phyloP scores from a whole-genome alignment of 176 grass and related monocot species.

The Aegilops sharonensis region DNA sequence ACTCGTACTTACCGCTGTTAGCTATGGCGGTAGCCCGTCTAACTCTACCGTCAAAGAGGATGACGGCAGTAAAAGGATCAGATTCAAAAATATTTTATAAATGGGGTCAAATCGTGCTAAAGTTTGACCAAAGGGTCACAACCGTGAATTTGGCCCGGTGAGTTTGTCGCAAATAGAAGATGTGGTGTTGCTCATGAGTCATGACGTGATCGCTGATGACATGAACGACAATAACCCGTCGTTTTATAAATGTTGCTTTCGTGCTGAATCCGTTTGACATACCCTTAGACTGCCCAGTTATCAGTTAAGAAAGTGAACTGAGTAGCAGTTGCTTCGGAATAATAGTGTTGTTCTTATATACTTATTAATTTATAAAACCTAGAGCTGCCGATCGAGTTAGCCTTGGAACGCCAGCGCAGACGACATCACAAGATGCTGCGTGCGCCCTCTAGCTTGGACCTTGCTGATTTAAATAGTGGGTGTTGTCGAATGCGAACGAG shows the following conservation, averaged over 20 bases:
- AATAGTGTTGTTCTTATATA: not conserved
- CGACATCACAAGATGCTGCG: not conserved
- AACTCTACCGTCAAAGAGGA: too few species aligned
- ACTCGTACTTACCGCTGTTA: too few species aligned
- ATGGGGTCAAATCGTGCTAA: too few species aligned
- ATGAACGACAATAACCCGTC: not conserved
- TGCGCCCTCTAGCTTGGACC: not conserved
- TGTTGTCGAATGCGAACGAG: not conserved
- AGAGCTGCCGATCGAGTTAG: too few species aligned
- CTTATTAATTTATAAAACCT: not conserved
- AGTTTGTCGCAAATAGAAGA: not conserved
- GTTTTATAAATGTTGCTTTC: not conserved
- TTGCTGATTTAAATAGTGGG: not conserved
- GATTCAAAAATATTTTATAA: too few species aligned
- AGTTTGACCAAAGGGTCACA: too few species aligned
- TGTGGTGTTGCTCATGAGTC: not conserved
- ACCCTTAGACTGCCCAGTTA: not conserved
- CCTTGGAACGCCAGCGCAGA: not conserved
- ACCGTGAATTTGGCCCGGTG: not conserved
- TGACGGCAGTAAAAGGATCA: too few species aligned
- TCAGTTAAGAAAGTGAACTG: not conserved
- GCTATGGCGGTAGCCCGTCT: too few species aligned
- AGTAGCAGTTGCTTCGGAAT: too few species aligned
- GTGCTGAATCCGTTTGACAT: not conserved
- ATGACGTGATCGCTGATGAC: conserved; percentile 6